These are phyloP conservation scores for Phalaenopsis aphrodite DNA, from an alignment of 106 monocot genomes.

Conservation along the genomic window DNA sequence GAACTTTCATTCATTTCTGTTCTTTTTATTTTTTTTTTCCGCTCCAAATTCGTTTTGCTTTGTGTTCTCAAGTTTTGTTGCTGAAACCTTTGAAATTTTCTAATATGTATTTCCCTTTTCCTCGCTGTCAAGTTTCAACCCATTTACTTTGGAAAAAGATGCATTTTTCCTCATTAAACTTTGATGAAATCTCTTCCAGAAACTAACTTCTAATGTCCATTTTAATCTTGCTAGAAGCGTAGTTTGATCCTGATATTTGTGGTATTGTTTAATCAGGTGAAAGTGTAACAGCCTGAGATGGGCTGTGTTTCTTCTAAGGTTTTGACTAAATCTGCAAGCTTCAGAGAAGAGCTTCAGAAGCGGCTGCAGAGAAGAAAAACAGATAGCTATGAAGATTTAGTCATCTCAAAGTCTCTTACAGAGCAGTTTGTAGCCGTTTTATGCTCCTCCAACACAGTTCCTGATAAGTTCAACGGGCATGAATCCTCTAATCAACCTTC, in stretches of 20 bases:
- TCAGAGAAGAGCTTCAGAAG: conserved; percentile 33
- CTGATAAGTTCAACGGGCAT: conserved; percentile 13
- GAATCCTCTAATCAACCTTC: neutral
- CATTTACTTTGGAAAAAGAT: too few species aligned
- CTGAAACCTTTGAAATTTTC: neutral
- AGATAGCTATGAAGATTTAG: conserved; percentile 24
- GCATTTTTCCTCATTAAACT: too few species aligned
- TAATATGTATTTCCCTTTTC: neutral
- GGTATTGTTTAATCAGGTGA: neutral
- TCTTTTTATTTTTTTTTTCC: too few species aligned
- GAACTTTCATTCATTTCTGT: too few species aligned
- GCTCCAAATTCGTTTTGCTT: too few species aligned
- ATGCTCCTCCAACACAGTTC: conserved; percentile 20
- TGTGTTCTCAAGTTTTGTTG: too few species aligned
- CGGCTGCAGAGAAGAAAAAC: conserved; percentile 29
- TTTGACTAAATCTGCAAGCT: conserved; percentile 35
- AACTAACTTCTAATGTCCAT: neutral
- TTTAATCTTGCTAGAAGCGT: neutral
- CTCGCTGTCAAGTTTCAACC: too few species aligned
- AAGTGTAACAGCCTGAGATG: conserved; percentile 13
- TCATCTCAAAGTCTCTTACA: conserved; percentile 22
- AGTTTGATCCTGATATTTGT: neutral
- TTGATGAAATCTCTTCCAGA: neutral
- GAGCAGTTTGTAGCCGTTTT: conserved; percentile 53
- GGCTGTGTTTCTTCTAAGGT: conserved; percentile 50